Percentiles rank a stretch among this genome's conserved stretches.
phyloP scores from a whole-genome alignment of 208 protist species.

The Herpetomonas tarakana region DNA sequence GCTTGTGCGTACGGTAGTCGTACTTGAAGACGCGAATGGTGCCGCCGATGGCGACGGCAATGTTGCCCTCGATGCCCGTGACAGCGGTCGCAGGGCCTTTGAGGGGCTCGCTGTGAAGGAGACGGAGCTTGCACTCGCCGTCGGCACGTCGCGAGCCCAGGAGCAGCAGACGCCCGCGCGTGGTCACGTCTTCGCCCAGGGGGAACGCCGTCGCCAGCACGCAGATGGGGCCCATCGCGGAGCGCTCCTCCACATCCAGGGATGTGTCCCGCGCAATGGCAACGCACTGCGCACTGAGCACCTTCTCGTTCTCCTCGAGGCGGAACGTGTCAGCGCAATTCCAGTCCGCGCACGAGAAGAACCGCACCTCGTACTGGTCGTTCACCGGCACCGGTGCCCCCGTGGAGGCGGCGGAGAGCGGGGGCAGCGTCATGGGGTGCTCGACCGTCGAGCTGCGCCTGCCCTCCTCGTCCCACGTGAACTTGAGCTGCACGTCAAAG shows the following conservation, averaged over 20 bases:
- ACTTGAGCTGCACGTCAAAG: conserved; percentile 81
- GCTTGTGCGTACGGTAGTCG: conserved; percentile 39
- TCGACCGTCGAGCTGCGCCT: conserved; percentile 38
- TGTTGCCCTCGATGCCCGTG: conserved; percentile 43
- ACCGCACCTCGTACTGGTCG: conserved; percentile 61
- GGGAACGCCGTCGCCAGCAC: conserved; percentile 84
- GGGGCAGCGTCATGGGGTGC: conserved; percentile 30
- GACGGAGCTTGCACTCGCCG: conserved; percentile 26
- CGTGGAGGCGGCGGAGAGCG: conserved; percentile 19
- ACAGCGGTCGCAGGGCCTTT: conserved; percentile 83
- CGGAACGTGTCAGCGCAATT: conserved; percentile 31
- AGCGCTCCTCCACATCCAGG: conserved; percentile 17
- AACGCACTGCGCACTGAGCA: conserved; percentile 54
- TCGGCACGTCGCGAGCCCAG: conserved; percentile 34
- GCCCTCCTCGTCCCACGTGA: conserved; percentile 50
- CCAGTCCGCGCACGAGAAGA: conserved; percentile 56
- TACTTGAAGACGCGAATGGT: conserved; percentile 83
- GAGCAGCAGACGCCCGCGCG: conserved; percentile 65
- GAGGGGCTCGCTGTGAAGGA: conserved; percentile 68
- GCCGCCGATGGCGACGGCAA: conserved; percentile 75
- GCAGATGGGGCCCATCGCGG: conserved; percentile 51
- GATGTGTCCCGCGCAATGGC: conserved; percentile 49
- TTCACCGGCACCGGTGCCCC: conserved; percentile 68
- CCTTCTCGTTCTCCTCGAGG: conserved; percentile 84
- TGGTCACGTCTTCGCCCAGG: conserved; percentile 83